Base-by-base conservation (phyloP, 148 eudicot species). In the Arctostaphylos glauca region DNA sequence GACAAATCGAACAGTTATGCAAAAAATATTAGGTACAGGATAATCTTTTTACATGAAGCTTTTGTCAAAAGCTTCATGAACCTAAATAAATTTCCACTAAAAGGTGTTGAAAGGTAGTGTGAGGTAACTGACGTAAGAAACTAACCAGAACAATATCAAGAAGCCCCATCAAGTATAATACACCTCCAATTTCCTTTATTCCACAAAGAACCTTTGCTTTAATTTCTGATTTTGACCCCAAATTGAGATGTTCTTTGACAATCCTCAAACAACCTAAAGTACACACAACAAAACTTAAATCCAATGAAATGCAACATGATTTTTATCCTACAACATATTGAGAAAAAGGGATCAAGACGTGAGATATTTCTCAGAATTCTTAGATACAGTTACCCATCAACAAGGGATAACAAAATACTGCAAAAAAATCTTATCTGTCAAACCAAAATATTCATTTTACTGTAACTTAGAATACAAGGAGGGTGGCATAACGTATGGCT, bases 61-160 rank as follows among this genome's bases (percentile, higher is more conserved):
- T 44, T 64, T 46, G 25, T 47, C 43, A 21, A 47, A 47, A 25
- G 1, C 5, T 12, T 62, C 14, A 58, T 19, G 16, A 49, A 43
- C 31, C 50, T 6, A 6, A 66, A 50, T 23, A 48, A 68, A n/a
- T 8, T 80, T 15, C 48, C 82, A n/a, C 55, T 25, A 4, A 19
- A 53, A 78, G 41, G 9, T 43, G 50, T 25, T 38, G 46, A 44
- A 74, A 83, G 48, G 38, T 46, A 58, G 47, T 2, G 21, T 83
- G 49, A 56, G 79, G 56, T 47, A 58, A 48, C 19, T 54, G n/a
- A 56, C n/a, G 18, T 49, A 71, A 52, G 50, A 49, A 74, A 85
- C 92, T 91, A 74, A 96, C 99, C 93, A 96, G 82, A 64, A 93
- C 97, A 82, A 96, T 94, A 89, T 96, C 99, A 76, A 96, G 91